Percentiles rank a stretch among this genome's conserved stretches.
Evolutionary conservation across 1,284 basidiomycete genomes (phyloP).

Genomic region (Bjerkandera adusta): DNA sequence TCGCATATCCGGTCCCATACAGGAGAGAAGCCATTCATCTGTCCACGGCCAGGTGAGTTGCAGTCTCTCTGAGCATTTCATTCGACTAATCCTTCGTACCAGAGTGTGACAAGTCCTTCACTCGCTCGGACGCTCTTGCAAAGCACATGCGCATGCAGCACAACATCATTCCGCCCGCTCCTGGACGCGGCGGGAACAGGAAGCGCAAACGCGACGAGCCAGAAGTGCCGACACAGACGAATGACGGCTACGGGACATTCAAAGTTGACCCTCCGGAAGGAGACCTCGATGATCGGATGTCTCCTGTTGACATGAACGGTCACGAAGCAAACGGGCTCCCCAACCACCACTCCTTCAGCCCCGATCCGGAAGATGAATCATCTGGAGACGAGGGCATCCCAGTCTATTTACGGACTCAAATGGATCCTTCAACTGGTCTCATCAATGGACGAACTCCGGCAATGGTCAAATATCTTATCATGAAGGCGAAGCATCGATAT

Average conservation of each 20-base stretch:
- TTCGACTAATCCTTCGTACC: conserved; percentile 9
- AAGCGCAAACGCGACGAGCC: conserved; percentile 49
- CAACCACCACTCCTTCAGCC: conserved; percentile 19
- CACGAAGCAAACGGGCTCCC: conserved; percentile 5
- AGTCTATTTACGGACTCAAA: conserved; percentile 42
- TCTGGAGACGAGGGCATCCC: conserved; percentile 44
- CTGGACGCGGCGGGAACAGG: conserved; percentile 67
- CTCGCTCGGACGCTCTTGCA: conserved; percentile 86
- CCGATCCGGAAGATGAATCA: conserved; percentile 26
- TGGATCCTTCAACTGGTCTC: conserved; percentile 52
- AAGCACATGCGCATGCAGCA: conserved; percentile 92
- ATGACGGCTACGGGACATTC: conserved; percentile 53
- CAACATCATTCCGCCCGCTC: conserved; percentile 69
- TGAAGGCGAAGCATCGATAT: conserved; percentile 72
- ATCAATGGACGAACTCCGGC: conserved; percentile 59
- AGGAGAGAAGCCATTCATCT: conserved; percentile 90
- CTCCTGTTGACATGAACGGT: conserved; percentile 23
- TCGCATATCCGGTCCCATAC: conserved; percentile 89
- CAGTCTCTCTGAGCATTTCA: neutral
- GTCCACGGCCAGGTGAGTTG: conserved; percentile 67
- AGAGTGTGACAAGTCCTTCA: conserved; percentile 95
- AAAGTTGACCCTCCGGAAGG: conserved; percentile 57
- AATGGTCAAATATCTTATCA: conserved; percentile 70
- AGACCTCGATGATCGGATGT: conserved; percentile 28
- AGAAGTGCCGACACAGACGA: conserved; percentile 24